Base-by-base conservation (phyloP, 2,329 filamentous ascomycete species). In the Septoria petroselini region DNA sequence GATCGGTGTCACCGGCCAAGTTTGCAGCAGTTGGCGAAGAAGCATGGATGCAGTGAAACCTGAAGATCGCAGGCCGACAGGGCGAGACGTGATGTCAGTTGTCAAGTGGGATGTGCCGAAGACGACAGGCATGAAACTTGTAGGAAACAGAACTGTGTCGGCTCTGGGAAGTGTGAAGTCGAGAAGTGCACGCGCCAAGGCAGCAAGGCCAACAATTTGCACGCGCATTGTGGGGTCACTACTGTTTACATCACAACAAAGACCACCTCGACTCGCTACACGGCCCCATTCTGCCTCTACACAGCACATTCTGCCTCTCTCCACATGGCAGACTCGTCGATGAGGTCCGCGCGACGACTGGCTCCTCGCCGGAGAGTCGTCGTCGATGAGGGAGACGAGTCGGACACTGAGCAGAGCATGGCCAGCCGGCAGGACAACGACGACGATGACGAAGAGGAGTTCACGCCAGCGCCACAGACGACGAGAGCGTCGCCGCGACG, bases 361-460 rank as follows among this genome's bases (percentile, higher is more conserved):
- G 77, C 78, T 35, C 70, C 85, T 44, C 81, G 88, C 65, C 83
- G 85, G 62, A 86, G 83, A 61, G 81, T 85, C 42, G 78, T 94
- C 40, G 74, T 91, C 52, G 89, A 94, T 58, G 89, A 82, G 18
- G 88, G 91, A 34, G 88, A 94, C 39, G 54, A 53, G 19, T 67
- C 63, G 8, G 64, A 66, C 38, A 45, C 62, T 51, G 86, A 89
- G 49, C 82, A 86, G 70, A 80, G 61, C 74, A 78, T 55, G 76
- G 80, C 56, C 50, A 59, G 52, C 25, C 48, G 43, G 33, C 76
- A 80, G 52, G 74, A 81, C 27, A 76, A 80, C 12, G 78, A 76
- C 21, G 76, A 85, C 21, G 80, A 85, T 41, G 86, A n/a, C n/a
- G n/a, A 87, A 57, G 85, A 91, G 41, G 88, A 95, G 41, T 93